Conservation (phyloP, 139 green algal genomes). For the Auxenochlorella pyrenoidosa region DNA sequence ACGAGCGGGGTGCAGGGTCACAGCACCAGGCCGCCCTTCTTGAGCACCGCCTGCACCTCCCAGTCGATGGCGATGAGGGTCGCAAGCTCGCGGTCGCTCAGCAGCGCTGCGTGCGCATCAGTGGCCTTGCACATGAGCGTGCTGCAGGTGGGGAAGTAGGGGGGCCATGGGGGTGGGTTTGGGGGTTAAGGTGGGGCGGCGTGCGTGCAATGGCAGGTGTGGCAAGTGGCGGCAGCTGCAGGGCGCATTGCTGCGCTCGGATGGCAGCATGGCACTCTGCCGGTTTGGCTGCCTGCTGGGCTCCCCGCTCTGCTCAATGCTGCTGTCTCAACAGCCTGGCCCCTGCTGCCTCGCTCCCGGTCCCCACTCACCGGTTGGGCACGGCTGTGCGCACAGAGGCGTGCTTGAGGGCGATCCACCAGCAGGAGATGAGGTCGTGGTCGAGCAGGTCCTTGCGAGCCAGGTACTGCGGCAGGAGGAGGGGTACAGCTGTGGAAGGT, state of each 20-base stretch:
- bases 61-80: slow-evolving; percentile 46
- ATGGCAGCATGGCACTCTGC: too few relatives aligned
- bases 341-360: not conserved
- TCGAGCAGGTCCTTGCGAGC: slow-evolving; percentile 27
- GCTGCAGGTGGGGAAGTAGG: not conserved
- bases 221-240: too few relatives aligned
- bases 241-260: too few relatives aligned
- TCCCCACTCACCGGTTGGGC: slow-evolving; percentile 40
- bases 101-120: slow-evolving; percentile 13
- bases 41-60: slow-evolving; percentile 43
- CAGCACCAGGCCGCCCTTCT: slow-evolving; percentile 28
- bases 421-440: slow-evolving; percentile 54
- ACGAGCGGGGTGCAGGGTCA: not conserved
- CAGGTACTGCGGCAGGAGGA: not conserved
- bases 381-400: slow-evolving; percentile 46
- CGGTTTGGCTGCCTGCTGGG: too few relatives aligned
- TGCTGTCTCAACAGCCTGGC: not conserved
- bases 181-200: not conserved
- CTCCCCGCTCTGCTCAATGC: not conserved
- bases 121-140: slow-evolving; percentile 47
- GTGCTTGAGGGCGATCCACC: slow-evolving; percentile 54
- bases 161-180: not conserved
- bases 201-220: not conserved
- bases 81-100: slow-evolving; percentile 40
- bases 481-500: not conserved